These are phyloP conservation scores for Panus rudis DNA, from an alignment of 768 basidiomycete species.

Conservation along the genomic window DNA sequence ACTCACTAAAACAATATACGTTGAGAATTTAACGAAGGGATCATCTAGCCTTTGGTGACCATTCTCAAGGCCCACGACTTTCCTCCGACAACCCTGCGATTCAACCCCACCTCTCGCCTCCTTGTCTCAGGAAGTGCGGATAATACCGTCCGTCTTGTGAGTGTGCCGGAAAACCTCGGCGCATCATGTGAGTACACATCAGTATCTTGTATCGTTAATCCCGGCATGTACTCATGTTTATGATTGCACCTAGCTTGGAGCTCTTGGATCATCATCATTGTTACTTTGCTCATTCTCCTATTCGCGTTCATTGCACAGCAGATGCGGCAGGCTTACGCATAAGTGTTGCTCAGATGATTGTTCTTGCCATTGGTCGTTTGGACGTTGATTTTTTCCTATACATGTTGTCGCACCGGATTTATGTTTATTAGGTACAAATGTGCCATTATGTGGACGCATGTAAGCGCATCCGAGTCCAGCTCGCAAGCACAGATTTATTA, in stretches of 20 bases:
- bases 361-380: neutral
- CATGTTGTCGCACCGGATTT: too few relatives aligned
- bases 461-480: too few relatives aligned
- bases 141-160: conserved; percentile 74
- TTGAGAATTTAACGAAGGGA: neutral
- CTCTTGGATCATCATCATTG: conserved; percentile 21
- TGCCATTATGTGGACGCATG: too few relatives aligned
- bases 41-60: conserved; percentile 68
- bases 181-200: conserved; percentile 42
- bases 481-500: too few relatives aligned
- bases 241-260: conserved; percentile 20
- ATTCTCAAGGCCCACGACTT: conserved; percentile 95
- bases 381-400: too few relatives aligned
- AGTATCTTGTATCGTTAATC: neutral
- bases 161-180: conserved; percentile 52
- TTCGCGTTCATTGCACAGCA: conserved; percentile 24
- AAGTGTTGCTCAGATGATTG: too few relatives aligned
- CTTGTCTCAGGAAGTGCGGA: conserved; percentile 90
- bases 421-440: too few relatives aligned
- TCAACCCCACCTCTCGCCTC: conserved; percentile 76
- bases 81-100: conserved; percentile 82
- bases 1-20: neutral
- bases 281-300: conserved; percentile 23
- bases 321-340: conserved; percentile 15
- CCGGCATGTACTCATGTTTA: neutral